Conservation (phyloP, 495 filamentous ascomycete species). For the Chaetomidium leptoderma region DNA sequence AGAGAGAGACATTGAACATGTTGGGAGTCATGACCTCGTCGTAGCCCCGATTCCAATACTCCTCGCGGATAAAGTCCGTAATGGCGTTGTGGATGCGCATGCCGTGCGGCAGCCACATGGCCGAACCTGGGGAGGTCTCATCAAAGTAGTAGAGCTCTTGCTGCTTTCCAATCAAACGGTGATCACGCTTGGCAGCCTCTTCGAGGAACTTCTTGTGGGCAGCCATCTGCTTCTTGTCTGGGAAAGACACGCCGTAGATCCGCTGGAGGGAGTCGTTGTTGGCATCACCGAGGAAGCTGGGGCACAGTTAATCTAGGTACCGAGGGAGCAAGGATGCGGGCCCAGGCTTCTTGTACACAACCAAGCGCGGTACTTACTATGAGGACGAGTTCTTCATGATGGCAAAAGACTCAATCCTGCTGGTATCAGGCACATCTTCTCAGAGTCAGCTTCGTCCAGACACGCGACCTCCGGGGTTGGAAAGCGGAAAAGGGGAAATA, state of each 20-base stretch:
- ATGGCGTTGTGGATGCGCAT: slow-evolving; percentile 88
- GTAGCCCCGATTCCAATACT: slow-evolving; percentile 93
- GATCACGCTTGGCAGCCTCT: slow-evolving; percentile 93
- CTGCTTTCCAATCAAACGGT: slow-evolving; percentile 82
- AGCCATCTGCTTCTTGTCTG: slow-evolving; percentile 88
- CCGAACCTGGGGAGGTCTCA: slow-evolving; percentile 83
- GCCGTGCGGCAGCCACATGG: slow-evolving; percentile 90
- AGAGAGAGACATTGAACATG: slow-evolving; percentile 86
- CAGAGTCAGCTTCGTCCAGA: not conserved
- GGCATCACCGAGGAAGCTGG: slow-evolving; percentile 78
- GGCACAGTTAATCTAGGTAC: not conserved
- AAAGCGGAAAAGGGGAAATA: not conserved
- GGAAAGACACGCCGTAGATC: slow-evolving; percentile 94
- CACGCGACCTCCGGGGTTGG: not conserved
- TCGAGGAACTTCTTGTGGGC: slow-evolving; percentile 91
- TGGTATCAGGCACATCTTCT: slow-evolving; percentile 77
- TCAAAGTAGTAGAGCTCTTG: slow-evolving; percentile 98
- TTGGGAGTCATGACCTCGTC: slow-evolving; percentile 94
- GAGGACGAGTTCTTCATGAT: slow-evolving; percentile 92
- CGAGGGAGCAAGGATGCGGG: too few relatives aligned
- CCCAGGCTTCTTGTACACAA: too few relatives aligned
- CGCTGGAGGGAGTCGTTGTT: slow-evolving; percentile 90
- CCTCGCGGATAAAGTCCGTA: slow-evolving; percentile 68
- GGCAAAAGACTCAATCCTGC: slow-evolving; percentile 86
- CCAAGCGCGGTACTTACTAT: slow-evolving; percentile 42